Evolutionary conservation across 306 rosid species (phyloP).

Genomic region (Rosa rugosa): DNA sequence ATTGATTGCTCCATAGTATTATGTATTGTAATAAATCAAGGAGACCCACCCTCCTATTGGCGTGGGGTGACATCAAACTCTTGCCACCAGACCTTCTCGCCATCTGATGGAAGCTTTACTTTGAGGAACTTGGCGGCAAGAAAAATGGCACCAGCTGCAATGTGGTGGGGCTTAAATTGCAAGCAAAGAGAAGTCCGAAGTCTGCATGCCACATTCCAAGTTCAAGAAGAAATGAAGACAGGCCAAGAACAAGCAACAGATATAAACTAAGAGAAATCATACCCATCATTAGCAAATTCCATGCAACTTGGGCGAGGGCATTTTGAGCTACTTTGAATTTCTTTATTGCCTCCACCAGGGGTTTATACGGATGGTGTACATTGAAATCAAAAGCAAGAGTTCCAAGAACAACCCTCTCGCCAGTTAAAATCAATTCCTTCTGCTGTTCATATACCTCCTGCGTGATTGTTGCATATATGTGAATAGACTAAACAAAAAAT

Average conservation of each 20-base stretch:
- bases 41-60: conserved; percentile 98
- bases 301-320: conserved; percentile 99
- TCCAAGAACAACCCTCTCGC: conserved; percentile 95
- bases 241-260: conserved; percentile 41
- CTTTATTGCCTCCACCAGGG: conserved; percentile 98
- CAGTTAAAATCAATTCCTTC: conserved; percentile 81
- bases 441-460: conserved; percentile 99
- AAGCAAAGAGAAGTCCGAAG: conserved; percentile 98
- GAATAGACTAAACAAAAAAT: background rate
- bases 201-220: conserved; percentile 74
- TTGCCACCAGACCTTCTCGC: conserved; percentile 99
- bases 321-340: conserved; percentile 99
- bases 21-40: conserved; percentile 38
- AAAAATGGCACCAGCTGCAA: conserved; percentile 99
- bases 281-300: conserved; percentile 99
- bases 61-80: conserved; percentile 99
- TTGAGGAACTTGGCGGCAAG: conserved; percentile 99
- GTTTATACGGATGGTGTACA: conserved; percentile 96
- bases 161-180: conserved; percentile 99
- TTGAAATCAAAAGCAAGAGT: conserved; percentile 94
- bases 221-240: conserved; percentile 53
- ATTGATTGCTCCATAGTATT: conserved; percentile 10
- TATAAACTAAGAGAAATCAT: conserved; percentile 42
- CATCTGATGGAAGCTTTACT: conserved; percentile 97
- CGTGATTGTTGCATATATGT: conserved; percentile 22